A percentile compares a stretch with the other conserved stretches of the same genome.
Conservation (phyloP, 495 filamentous ascomycete genomes). For the Trichoderma orchidacearum region DNA sequence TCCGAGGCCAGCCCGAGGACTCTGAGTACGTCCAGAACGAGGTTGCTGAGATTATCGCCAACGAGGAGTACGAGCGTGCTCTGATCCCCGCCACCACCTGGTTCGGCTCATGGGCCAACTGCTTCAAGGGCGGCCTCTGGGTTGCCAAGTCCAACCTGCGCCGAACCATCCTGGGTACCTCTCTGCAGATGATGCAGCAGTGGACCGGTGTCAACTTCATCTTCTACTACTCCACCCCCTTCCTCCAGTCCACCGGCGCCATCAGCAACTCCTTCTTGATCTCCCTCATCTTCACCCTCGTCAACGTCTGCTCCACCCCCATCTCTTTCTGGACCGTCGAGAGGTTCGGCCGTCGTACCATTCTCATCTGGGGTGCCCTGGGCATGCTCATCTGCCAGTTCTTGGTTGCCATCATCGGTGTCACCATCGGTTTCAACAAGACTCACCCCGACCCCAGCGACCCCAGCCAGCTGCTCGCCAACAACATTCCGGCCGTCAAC, state of each 20-base stretch:
- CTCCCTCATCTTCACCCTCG: slow-evolving; percentile 55
- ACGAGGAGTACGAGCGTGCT: slow-evolving; percentile 50
- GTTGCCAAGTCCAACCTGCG: slow-evolving; percentile 48
- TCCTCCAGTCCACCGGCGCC: slow-evolving; percentile 47
- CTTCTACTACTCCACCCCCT: slow-evolving; percentile 57
- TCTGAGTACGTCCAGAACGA: slow-evolving; percentile 54
- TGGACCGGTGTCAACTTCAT: slow-evolving; percentile 22
- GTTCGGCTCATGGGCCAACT: slow-evolving; percentile 46
- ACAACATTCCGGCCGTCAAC: slow-evolving; percentile 10
- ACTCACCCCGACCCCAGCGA: slow-evolving; percentile 2
- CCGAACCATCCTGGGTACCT: slow-evolving; percentile 53
- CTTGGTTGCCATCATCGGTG: slow-evolving; percentile 45
- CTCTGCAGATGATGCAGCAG: slow-evolving; percentile 48
- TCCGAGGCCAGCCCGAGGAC: slow-evolving; percentile 41
- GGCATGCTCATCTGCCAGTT: slow-evolving; percentile 60
- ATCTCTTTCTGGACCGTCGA: slow-evolving; percentile 56
- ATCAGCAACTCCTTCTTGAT: slow-evolving; percentile 53
- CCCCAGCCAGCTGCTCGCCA: slow-evolving; percentile 6
- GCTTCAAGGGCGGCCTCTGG: slow-evolving; percentile 51
- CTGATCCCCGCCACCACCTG: slow-evolving; percentile 46
- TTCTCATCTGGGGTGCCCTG: slow-evolving; percentile 57
- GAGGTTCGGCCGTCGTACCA: slow-evolving; percentile 52
- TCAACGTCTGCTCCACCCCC: slow-evolving; percentile 63
- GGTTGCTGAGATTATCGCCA: slow-evolving; percentile 56
- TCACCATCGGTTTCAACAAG: slow-evolving; percentile 24